Evolutionary conservation across 306 rosid species (phyloP).

Genomic region (Vigna unguiculata): DNA sequence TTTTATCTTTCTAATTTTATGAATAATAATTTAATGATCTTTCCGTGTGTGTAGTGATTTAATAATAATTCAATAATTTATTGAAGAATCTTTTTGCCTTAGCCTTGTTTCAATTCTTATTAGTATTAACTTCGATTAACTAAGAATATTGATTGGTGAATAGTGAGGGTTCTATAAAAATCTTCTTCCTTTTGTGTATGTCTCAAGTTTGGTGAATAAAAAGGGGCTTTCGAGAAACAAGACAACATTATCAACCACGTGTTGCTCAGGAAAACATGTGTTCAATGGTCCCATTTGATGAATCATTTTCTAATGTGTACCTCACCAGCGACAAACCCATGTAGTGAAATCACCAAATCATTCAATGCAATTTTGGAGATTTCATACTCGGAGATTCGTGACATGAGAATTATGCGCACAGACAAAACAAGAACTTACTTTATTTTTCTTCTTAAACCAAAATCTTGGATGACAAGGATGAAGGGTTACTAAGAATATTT

Average conservation of each 20-base stretch:
- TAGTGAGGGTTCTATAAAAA: not conserved
- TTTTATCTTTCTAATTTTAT: not conserved
- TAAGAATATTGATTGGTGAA: not conserved
- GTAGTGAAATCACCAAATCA: slow-evolving; percentile 3
- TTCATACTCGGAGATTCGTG: slow-evolving; percentile 8
- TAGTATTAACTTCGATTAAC: too few species aligned
- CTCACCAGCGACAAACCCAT: slow-evolving; percentile 9
- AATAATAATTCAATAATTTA: too few species aligned
- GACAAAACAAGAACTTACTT: not conserved
- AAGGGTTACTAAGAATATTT: not conserved
- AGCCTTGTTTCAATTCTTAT: not conserved
- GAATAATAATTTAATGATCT: too few species aligned
- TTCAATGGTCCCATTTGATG: slow-evolving; percentile 37
- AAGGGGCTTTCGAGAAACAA: slow-evolving; percentile 21
- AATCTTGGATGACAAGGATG: not conserved
- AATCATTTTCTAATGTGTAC: slow-evolving; percentile 14
- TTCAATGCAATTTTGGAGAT: slow-evolving; percentile 1
- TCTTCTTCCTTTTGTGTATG: not conserved
- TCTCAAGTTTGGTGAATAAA: not conserved
- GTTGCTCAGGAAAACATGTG: slow-evolving; percentile 36
- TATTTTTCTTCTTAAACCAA: not conserved
- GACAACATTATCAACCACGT: slow-evolving; percentile 42
- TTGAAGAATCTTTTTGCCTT: slow-evolving; percentile 1
- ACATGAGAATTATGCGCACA: not conserved
- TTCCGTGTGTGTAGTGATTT: too few species aligned